Evolutionary conservation across 1,284 basidiomycete genomes (phyloP).

Genomic region (Moniliella sp.): DNA sequence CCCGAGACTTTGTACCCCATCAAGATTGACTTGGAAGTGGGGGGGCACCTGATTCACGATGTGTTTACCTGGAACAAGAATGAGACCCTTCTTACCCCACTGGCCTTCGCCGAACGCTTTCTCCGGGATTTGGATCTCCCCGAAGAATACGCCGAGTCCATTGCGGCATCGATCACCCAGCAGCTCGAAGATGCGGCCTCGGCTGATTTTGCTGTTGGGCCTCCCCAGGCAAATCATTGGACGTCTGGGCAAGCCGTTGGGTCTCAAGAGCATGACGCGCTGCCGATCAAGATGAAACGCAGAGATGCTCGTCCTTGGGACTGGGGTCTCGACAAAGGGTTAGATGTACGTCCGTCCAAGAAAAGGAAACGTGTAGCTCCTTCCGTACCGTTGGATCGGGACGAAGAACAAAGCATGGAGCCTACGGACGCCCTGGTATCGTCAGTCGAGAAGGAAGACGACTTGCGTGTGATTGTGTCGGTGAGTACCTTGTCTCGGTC

Average conservation of each 20-base stretch:
- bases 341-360: no score
- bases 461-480: neutral
- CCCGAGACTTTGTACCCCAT: conserved; percentile 68
- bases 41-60: conserved; percentile 71
- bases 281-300: conserved; percentile 22
- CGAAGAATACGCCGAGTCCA: conserved; percentile 41
- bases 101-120: neutral
- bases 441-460: no score
- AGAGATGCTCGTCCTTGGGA: neutral
- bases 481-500: neutral
- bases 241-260: conserved; percentile 1
- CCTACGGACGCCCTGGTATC: no score
- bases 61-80: conserved; percentile 90
- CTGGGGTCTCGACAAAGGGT: no score
- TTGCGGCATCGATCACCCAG: conserved; percentile 56
- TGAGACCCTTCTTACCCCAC: conserved; percentile 35
- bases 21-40: conserved; percentile 78
- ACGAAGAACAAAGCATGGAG: no score
- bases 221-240: no score
- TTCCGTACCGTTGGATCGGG: no score
- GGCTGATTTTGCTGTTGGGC: conserved; percentile 45
- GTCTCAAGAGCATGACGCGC: conserved; percentile 18
- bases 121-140: neutral
- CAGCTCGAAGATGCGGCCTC: conserved; percentile 79
- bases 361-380: no score